Base-by-base conservation (phyloP, 495 filamentous ascomycete genomes). In the Platismatia glauca region DNA sequence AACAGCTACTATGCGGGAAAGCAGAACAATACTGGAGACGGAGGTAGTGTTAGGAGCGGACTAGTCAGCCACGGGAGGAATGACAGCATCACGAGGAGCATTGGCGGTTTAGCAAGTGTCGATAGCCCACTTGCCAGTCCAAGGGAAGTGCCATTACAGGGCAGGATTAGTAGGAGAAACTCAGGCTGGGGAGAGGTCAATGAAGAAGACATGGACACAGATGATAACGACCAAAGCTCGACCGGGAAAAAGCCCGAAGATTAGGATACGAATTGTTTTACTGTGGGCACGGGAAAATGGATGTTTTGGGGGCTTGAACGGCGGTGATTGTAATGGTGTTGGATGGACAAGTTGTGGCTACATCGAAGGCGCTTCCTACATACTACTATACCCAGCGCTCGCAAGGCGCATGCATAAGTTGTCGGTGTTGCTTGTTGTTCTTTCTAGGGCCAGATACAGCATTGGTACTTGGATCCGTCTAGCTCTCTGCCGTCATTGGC, bases 31-130 rank as follows among this genome's bases (percentile, higher is more conserved):
- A 68, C 69, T 60, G 67, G 75, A 5, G 91, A 95, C 66, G 88
- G 83, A 0, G 82, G 84, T 2, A 96, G 91, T 68, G 78, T 95
- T 16, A 80, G 89, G 37, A 95, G 91, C 67, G 90, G 86, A 1
- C 70, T 87, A 7, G 70, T 90, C 16, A 89, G 89, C 0, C 91
- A 96, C 70, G 81, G 82, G 4, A 79, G 89, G 56, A 87, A 89
- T 62, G 91, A 95, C 67, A 95, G 91, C 69, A 83, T 90, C 31
- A 86, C 80, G 41, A 87, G 88, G 29, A 94, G 89, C 68, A 87
- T 92, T 60, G 79, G 78, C 24, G 85, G 86, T 18, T 68, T 69
- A 33, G 75, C 71, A 3, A 71, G 67, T 12, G 66, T 76, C 20
- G 76, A 77, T 9, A 90, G 86, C 67, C 86, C 88, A 24, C 70